These are phyloP conservation scores for Fistulifera pelliculosa DNA, from an alignment of 108 stramenopile genomes.

Conservation along the genomic window DNA sequence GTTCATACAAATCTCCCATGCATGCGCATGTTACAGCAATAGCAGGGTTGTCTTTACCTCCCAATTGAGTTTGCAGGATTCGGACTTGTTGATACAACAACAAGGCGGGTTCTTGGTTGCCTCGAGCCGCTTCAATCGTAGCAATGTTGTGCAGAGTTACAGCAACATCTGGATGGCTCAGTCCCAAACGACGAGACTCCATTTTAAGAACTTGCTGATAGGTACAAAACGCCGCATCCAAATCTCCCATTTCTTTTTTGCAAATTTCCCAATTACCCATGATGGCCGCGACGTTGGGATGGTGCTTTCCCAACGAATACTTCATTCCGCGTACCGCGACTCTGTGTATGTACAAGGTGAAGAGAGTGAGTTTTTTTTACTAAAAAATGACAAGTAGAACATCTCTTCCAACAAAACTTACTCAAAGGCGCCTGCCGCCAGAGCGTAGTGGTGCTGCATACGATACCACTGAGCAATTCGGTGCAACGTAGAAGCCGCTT, in stretches of 20 bases:
- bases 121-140: constrained; percentile 79
- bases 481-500: too few species aligned
- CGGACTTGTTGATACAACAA: constrained; percentile 63
- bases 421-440: too few species aligned
- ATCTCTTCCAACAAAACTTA: too few species aligned
- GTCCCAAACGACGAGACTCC: constrained; percentile 71
- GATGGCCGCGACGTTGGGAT: constrained; percentile 72
- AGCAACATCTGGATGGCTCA: constrained; percentile 79
- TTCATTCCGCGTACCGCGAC: constrained; percentile 79
- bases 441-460: too few species aligned
- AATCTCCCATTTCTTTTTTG: constrained; percentile 79
- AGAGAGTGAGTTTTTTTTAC: constrained; percentile 27
- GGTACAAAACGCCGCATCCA: constrained; percentile 67
- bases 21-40: constrained; percentile 61
- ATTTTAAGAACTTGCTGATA: constrained; percentile 83
- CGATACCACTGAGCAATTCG: too few species aligned
- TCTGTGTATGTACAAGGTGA: too few species aligned
- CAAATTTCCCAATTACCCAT: constrained; percentile 78
- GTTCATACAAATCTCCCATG: constrained; percentile 81
- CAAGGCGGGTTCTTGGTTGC: constrained; percentile 58
- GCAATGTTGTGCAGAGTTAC: constrained; percentile 85
- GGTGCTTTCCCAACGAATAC: constrained; percentile 48
- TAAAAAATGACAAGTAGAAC: too few species aligned
- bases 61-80: constrained; percentile 62
- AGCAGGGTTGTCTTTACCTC: constrained; percentile 51